A percentile compares a stretch with the other conserved stretches of the same genome.
These are phyloP conservation scores for Trypanosomatidae sp. DNA, from an alignment of 208 protist species.

Conservation along the genomic window DNA sequence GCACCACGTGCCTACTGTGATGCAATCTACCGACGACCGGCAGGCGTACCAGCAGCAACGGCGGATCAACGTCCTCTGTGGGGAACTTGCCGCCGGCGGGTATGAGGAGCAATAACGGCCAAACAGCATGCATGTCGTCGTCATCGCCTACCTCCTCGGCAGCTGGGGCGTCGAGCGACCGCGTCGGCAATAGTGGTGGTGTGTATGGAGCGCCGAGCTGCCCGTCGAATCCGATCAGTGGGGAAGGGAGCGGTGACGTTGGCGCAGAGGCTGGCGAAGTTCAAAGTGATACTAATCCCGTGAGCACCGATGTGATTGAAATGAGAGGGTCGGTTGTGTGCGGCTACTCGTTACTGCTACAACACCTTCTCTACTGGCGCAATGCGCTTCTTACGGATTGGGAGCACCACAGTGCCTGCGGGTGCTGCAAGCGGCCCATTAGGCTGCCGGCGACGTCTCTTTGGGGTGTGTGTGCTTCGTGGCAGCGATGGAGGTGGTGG, in stretches of 20 bases:
- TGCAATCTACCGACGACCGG: not conserved
- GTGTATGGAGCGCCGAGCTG: not conserved
- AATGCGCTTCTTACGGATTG: conserved; percentile 41
- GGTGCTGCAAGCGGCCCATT: conserved; percentile 50
- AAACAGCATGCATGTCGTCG: not conserved
- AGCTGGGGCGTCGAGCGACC: not conserved
- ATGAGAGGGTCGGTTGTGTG: conserved; percentile 8
- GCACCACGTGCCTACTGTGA: not conserved
- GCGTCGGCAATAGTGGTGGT: not conserved
- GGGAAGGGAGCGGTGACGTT: not conserved
- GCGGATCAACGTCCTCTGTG: not conserved
- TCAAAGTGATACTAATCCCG: not conserved
- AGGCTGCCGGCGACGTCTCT: conserved; percentile 34
- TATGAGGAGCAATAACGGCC: not conserved
- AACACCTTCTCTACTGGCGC: conserved; percentile 57
- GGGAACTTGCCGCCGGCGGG: not conserved
- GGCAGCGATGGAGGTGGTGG: conserved; percentile 12
- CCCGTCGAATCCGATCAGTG: not conserved
- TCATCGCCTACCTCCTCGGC: not conserved
- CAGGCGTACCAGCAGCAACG: not conserved
- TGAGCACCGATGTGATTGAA: conserved; percentile 5
- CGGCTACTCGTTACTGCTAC: conserved; percentile 44
- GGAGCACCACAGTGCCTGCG: conserved; percentile 43
- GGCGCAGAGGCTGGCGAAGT: not conserved
- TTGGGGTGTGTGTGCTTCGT: conserved; percentile 47